Base-by-base conservation (phyloP, 192 early-diverging fungal genomes). In the Allomyces macrogynus region DNA sequence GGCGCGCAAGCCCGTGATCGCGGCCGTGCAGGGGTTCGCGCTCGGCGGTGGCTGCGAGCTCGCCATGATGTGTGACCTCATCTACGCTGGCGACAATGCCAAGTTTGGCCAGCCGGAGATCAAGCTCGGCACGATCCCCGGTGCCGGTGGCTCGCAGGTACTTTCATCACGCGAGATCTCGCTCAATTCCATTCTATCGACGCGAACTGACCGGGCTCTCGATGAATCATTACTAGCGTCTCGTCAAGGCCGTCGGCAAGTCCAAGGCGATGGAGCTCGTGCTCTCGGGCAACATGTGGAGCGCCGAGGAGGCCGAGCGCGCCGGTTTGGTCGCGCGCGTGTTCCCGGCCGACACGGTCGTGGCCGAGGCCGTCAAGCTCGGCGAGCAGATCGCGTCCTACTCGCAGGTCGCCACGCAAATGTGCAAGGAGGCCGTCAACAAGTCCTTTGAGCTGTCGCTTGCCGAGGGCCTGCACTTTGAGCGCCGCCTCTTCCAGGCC, bases 11-110 rank as follows among this genome's bases (percentile, higher is more conserved):
- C 95, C 95, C 43, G 84, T 94, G 67, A 85, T 99, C 75, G 95
- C 93, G 43, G 95, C 95, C 61, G 95, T 99, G 69, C 95, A 96
- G 69, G 95, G 95, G 7, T 95, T 89, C 68, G 95, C 95, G 62
- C 84, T 98, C 26, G 95, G 95, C 63, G 95, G 95, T 69, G 95
- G 95, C 65, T 99, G 95, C 74, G 95, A 99, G 75, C 84, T 99
- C 72, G 93, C 95, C 68, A 99, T 99, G 95, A 96, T 94, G 91
- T 91, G 89, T 74, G 88, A 98, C 73, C 90, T 96, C 72, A 95
- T 98, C 77, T 98, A 98, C 70, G 95, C 95, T 62, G 95, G 95
- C 68, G 91, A 94, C 62, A 91, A 86, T 68, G 95, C 95, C 40
- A 82, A 85, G 43, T 98, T 98, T 75, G 95, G 91, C 24, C 95